phyloP scores from a whole-genome alignment of 2,329 filamentous ascomycete species.

The Ophiostoma sp. region DNA sequence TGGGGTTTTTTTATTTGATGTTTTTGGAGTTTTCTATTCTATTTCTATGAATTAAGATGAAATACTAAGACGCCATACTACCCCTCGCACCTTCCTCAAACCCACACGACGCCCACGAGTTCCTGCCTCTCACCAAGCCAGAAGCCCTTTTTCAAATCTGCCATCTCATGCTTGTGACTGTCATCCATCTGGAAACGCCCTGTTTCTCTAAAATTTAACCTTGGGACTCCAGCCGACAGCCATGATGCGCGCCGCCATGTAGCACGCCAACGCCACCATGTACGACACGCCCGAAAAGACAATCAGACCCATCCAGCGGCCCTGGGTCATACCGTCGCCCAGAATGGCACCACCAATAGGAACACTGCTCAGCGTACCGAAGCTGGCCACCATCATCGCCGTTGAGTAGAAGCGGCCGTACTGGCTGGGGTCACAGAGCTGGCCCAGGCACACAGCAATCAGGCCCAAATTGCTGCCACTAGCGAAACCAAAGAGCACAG shows the following conservation, averaged over 20 bases:
- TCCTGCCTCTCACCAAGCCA: neutral
- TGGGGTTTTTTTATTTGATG: neutral
- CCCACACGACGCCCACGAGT: neutral
- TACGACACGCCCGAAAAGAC: constrained; percentile 44
- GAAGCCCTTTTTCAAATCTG: neutral
- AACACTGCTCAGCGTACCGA: constrained; percentile 59
- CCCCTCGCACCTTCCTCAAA: neutral
- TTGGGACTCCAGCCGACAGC: constrained; percentile 41
- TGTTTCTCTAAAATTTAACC: constrained; percentile 33
- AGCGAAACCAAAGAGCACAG: constrained; percentile 73
- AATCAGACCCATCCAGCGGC: constrained; percentile 43
- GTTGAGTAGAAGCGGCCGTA: constrained; percentile 70
- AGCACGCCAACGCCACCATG: constrained; percentile 38
- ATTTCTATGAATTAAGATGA: too few relatives aligned
- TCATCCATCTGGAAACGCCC: neutral
- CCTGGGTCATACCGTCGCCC: constrained; percentile 34
- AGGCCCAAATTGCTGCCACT: constrained; percentile 77
- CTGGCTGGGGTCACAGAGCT: constrained; percentile 73
- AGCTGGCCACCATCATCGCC: constrained; percentile 74
- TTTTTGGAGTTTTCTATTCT: neutral
- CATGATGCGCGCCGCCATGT: constrained; percentile 38
- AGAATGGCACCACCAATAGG: constrained; percentile 46
- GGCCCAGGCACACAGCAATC: constrained; percentile 78
- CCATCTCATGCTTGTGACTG: neutral
- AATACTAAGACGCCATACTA: neutral